Evolutionary conservation across 306 rosid species (phyloP).

Genomic region (Alnus glutinosa): DNA sequence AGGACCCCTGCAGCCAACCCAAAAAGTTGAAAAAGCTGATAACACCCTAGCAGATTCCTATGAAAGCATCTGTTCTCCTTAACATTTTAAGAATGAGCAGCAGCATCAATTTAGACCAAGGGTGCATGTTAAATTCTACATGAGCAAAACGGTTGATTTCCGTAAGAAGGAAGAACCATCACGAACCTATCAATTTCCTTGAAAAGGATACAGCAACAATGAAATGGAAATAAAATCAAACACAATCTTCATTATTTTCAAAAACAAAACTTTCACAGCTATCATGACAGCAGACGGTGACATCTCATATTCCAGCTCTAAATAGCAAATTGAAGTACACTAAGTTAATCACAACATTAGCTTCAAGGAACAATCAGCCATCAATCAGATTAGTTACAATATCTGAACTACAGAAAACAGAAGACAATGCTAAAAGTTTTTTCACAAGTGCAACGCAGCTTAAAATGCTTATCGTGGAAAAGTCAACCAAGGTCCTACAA

Average conservation of each 20-base stretch:
- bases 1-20: conserved; percentile 6
- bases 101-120: not conserved
- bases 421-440: not conserved
- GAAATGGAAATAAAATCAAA: not conserved
- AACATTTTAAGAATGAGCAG: not conserved
- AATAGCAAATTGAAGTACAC: not conserved
- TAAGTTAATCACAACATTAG: conserved; percentile 17
- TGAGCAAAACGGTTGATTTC: not conserved
- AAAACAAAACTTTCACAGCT: not conserved
- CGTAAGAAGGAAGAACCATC: not conserved
- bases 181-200: not conserved
- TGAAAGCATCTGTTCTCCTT: not conserved
- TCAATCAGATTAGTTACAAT: conserved; percentile 12
- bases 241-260: not conserved
- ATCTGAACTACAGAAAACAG: not conserved
- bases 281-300: not conserved
- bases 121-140: not conserved
- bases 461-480: conserved; percentile 15
- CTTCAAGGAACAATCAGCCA: conserved; percentile 9
- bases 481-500: conserved; percentile 16
- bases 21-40: conserved; percentile 4
- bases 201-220: not conserved
- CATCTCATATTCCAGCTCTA: not conserved
- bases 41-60: not conserved
- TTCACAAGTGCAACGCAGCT: not conserved